phyloP scores from a whole-genome alignment of 2,329 filamentous ascomycete species.

The Cytospora piceae region DNA sequence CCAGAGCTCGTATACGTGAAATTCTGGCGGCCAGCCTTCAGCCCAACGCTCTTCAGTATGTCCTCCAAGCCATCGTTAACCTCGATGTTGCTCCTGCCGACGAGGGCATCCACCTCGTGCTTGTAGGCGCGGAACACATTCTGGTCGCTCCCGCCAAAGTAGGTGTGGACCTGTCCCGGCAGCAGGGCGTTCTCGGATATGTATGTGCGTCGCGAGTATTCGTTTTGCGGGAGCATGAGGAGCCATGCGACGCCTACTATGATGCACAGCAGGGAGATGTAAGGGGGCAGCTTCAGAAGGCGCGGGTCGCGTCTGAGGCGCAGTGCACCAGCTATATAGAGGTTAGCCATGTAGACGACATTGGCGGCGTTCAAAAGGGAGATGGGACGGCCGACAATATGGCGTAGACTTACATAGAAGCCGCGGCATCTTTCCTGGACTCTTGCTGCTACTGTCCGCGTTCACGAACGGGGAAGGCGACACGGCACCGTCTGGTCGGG shows the following conservation, averaged over 20 bases:
- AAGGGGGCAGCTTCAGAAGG: constrained; percentile 81
- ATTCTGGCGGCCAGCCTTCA: constrained; percentile 87
- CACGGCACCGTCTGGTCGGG: background rate
- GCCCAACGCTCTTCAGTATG: constrained; percentile 76
- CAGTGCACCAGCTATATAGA: constrained; percentile 58
- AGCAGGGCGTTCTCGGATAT: constrained; percentile 97
- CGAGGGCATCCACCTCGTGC: constrained; percentile 74
- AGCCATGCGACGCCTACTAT: constrained; percentile 87
- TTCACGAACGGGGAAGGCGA: background rate
- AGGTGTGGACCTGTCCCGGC: constrained; percentile 95
- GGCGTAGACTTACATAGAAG: constrained; percentile 51
- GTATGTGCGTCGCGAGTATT: constrained; percentile 91
- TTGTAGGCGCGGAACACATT: constrained; percentile 90
- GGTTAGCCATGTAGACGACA: background rate
- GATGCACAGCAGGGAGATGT: constrained; percentile 84
- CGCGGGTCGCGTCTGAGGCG: constrained; percentile 79
- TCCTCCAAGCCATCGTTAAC: constrained; percentile 73
- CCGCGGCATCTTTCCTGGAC: constrained; percentile 52
- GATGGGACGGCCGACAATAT: background rate
- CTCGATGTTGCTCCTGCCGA: constrained; percentile 41
- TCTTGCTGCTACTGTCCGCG: background rate
- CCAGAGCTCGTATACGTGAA: constrained; percentile 85
- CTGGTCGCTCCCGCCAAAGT: constrained; percentile 95
- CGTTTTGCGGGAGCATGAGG: constrained; percentile 82
- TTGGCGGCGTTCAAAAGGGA: background rate